phyloP scores from a whole-genome alignment of 345 rosid species.

The Cardiospermum halicacabum region DNA sequence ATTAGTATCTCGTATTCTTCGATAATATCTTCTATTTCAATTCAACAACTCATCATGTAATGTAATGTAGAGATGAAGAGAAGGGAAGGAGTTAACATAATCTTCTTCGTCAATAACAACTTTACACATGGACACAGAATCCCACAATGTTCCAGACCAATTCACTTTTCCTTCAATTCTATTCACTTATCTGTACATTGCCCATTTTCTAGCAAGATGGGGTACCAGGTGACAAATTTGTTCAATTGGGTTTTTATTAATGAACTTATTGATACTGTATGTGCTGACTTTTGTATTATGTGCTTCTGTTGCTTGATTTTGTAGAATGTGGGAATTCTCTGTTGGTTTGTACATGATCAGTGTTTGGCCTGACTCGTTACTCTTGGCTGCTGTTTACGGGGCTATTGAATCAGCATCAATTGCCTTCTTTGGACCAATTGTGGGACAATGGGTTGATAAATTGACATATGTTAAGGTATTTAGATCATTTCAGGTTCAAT shows the following conservation, averaged over 20 bases:
- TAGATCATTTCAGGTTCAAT: background rate
- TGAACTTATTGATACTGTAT: background rate
- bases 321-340: conserved; percentile 94
- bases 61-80: no score
- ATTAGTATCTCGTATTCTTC: no score
- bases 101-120: background rate
- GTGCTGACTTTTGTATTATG: background rate
- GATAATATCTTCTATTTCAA: no score
- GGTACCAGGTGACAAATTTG: conserved; percentile 56
- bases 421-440: conserved; percentile 60
- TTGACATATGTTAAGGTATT: conserved; percentile 53
- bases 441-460: conserved; percentile 64
- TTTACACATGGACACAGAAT: conserved; percentile 12
- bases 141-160: conserved; percentile 17
- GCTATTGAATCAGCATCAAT: conserved; percentile 69
- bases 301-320: conserved; percentile 3
- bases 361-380: conserved; percentile 81
- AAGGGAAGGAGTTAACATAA: no score
- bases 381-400: conserved; percentile 75
- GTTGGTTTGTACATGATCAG: conserved; percentile 88
- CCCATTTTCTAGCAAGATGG: conserved; percentile 89
- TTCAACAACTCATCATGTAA: no score
- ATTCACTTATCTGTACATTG: conserved; percentile 44
- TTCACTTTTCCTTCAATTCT: conserved; percentile 21
- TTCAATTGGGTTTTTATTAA: background rate